Evolutionary conservation across 208 protist genomes (phyloP).

Genomic region (Acanthamoeba healyi): DNA sequence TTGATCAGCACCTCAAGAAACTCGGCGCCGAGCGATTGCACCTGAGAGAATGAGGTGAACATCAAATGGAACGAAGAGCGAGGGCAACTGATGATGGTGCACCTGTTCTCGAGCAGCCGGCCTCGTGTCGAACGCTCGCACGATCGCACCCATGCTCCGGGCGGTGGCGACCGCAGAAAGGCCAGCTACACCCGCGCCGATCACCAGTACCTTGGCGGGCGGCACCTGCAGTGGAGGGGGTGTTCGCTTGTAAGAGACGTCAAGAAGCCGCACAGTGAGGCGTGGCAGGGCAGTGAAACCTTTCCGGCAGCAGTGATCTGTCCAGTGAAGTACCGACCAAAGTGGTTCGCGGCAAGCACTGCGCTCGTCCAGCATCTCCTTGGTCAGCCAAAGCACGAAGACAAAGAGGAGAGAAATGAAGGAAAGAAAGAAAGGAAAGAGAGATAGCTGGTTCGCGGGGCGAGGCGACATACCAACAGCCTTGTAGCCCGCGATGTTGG

Average conservation of each 20-base stretch:
- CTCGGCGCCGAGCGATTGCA: constrained; percentile 92
- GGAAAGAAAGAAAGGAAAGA: not conserved
- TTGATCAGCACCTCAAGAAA: constrained; percentile 92
- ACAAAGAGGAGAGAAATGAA: not conserved
- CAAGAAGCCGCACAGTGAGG: not conserved
- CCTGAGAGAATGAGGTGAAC: not conserved
- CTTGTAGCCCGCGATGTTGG: constrained; percentile 94
- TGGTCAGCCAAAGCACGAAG: not conserved
- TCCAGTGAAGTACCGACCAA: constrained; percentile 91
- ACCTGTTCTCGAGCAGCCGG: constrained; percentile 93
- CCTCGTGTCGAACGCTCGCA: constrained; percentile 94
- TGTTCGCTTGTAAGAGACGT: not conserved
- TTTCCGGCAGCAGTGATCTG: constrained; percentile 96
- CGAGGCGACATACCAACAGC: constrained; percentile 82
- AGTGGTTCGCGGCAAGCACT: constrained; percentile 81
- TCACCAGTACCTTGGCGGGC: constrained; percentile 89
- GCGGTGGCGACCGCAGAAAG: constrained; percentile 93
- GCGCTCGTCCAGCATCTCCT: not conserved
- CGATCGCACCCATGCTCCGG: constrained; percentile 94
- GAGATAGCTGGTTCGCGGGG: too few species aligned
- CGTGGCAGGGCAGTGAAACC: not conserved
- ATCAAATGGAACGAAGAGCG: not conserved
- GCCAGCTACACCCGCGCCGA: constrained; percentile 95
- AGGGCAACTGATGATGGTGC: not conserved
- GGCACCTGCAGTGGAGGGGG: not conserved